Evolutionary conservation across 129 eudicot species (phyloP), one percentile per base, ranked within the genome.

Genomic region (Arctium lappa): DNA sequence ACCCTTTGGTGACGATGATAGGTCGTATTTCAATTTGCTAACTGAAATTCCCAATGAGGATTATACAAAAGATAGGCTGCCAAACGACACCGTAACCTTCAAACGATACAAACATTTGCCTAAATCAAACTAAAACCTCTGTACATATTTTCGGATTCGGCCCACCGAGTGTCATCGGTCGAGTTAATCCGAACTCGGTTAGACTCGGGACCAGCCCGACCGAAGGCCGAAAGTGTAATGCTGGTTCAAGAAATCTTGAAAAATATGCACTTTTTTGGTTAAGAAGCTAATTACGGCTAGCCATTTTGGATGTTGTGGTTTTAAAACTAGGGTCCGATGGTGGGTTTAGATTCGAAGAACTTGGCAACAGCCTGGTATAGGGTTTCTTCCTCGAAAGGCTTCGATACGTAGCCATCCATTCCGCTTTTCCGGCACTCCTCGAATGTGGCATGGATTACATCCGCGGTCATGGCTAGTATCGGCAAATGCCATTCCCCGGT

Each of bases 391-490:
- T 88, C 90, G 74, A 94, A 94, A 15, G 98, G 98, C 73, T 94
- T 94, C 3, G 97, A 90, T 8, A 94, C 98, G 36, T 94, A 91
- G 3, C 97, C 97, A 37, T 94, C 94, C 98, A 94, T 94, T 8
- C 97, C 97, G 48, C 88, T 84, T 71, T 89, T 85, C 69, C 87
- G 80, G 86, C 98, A 94, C 77, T 94, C 87, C 33, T 94, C 94
- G 3, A 85, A 80, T 15, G 98, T 94, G 42, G 97, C 98, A 27
- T 94, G 94, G 79, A 94, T 91, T 16, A 94, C 98, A 85, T 94
- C 98, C 1, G 98, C 98, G 3, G 98, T 94, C 98, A 94, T 94
- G 66, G 98, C 98, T 78, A 94, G 77, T 56, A 94, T 88, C 13
- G 98, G 98, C 42, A 94, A 76, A 77, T 94, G 98, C 88, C 90